These are phyloP conservation scores for Clathrus columnatus DNA, from an alignment of 768 basidiomycete species.

Conservation along the genomic window DNA sequence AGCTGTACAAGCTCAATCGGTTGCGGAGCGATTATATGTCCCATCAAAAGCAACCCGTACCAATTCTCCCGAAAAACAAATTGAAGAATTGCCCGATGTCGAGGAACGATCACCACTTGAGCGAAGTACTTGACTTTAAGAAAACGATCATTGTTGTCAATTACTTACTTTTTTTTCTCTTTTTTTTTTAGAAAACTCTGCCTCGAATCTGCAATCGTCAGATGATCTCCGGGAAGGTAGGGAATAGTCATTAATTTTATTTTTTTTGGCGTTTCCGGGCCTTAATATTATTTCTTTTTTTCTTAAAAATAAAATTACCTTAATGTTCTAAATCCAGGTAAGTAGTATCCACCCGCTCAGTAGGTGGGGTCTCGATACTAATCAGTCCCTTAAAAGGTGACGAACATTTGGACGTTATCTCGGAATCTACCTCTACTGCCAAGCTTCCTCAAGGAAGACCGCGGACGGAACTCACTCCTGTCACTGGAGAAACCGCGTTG, in stretches of 20 bases:
- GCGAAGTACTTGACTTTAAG: background rate
- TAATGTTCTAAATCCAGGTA: no score
- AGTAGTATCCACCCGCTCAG: no score
- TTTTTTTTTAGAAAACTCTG: background rate
- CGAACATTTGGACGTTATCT: background rate
- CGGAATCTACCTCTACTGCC: background rate
- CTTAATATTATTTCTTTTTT: background rate
- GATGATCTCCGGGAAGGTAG: background rate
- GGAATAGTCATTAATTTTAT: background rate
- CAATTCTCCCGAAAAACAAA: background rate
- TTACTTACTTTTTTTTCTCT: background rate
- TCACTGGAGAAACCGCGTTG: slow-evolving; percentile 5
- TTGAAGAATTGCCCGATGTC: background rate
- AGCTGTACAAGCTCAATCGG: slow-evolving; percentile 37
- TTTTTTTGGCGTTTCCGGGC: background rate
- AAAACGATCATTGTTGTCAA: background rate
- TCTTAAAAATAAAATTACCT: no score
- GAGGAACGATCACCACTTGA: background rate
- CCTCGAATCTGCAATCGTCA: background rate
- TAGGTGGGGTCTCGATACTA: no score
- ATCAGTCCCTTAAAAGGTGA: no score
- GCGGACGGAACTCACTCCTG: background rate
- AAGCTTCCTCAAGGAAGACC: background rate
- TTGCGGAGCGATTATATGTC: slow-evolving; percentile 40
- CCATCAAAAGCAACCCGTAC: slow-evolving; percentile 30